Conservation (phyloP, 345 rosid species). For the Eucalyptus lansdowneana region DNA sequence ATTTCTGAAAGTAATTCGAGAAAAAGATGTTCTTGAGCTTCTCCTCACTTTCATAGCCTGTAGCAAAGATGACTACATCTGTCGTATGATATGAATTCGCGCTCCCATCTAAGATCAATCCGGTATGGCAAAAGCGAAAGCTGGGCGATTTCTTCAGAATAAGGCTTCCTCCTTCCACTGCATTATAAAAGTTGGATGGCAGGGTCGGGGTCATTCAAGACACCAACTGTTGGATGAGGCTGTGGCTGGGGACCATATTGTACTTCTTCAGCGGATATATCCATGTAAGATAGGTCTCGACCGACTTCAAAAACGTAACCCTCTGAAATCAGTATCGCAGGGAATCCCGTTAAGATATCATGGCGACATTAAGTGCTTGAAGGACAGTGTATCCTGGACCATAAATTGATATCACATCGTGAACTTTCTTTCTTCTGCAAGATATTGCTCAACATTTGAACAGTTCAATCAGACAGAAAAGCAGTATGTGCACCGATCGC, state of each 20-base stretch:
- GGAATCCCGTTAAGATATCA: background rate
- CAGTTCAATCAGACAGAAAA: background rate
- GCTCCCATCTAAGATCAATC: conserved; percentile 3
- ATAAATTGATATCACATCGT: background rate
- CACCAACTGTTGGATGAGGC: conserved; percentile 2
- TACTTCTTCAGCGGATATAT: conserved; percentile 9
- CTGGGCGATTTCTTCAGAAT: conserved; percentile 1
- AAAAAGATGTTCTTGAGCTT: conserved; percentile 16
- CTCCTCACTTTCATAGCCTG: conserved; percentile 9
- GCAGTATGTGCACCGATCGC: background rate
- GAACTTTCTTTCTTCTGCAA: background rate
- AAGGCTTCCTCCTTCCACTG: conserved; percentile 12
- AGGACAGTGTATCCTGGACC: background rate
- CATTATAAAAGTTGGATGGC: conserved; percentile 12
- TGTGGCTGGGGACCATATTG: conserved; percentile 4
- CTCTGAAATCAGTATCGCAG: conserved; percentile 1
- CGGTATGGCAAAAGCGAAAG: conserved; percentile 3
- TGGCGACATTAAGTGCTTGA: background rate
- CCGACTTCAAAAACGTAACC: background rate
- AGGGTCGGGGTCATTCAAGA: background rate
- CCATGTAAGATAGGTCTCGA: conserved; percentile 7
- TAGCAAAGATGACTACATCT: conserved; percentile 20
- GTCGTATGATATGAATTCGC: background rate
- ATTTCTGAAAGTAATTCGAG: background rate
- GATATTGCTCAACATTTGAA: background rate